These are phyloP conservation scores for Cicer pinnatifidum DNA, from an alignment of 306 rosid genomes.

Conservation along the genomic window DNA sequence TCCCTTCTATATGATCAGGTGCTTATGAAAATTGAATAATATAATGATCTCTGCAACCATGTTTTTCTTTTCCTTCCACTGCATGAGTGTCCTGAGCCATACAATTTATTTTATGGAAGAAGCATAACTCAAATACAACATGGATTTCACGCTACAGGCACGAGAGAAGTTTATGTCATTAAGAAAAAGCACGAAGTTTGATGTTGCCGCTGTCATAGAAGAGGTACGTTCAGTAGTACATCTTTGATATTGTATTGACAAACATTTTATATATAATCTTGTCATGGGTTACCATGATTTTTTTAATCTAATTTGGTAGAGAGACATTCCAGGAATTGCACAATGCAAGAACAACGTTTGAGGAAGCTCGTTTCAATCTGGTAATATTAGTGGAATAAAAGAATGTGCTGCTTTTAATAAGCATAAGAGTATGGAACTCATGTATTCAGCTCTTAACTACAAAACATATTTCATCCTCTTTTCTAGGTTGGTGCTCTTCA, in stretches of 20 bases:
- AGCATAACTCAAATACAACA: slow-evolving; percentile 23
- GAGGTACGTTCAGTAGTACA: slow-evolving; percentile 58
- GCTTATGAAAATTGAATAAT: slow-evolving; percentile 33
- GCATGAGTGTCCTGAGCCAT: slow-evolving; percentile 7
- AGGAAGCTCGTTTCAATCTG: slow-evolving; percentile 85
- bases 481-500: slow-evolving; percentile 70
- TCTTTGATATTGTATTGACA: slow-evolving; percentile 21
- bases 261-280: slow-evolving; percentile 43
- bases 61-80: slow-evolving; percentile 35
- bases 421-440: slow-evolving; percentile 33
- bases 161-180: slow-evolving; percentile 76
- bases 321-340: slow-evolving; percentile 82
- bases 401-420: slow-evolving; percentile 37
- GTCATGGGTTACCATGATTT: slow-evolving; percentile 57
- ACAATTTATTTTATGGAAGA: neutral
- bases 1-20: slow-evolving; percentile 75
- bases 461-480: slow-evolving; percentile 37
- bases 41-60: slow-evolving; percentile 28
- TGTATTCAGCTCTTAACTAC: slow-evolving; percentile 31
- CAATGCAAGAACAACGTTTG: slow-evolving; percentile 69
- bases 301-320: slow-evolving; percentile 69
- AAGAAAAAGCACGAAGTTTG: slow-evolving; percentile 75
- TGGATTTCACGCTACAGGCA: slow-evolving; percentile 61
- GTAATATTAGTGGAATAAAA: slow-evolving; percentile 52
- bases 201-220: slow-evolving; percentile 60